Base-by-base conservation (phyloP, 2,329 filamentous ascomycete genomes). In the Nemania serpens region DNA sequence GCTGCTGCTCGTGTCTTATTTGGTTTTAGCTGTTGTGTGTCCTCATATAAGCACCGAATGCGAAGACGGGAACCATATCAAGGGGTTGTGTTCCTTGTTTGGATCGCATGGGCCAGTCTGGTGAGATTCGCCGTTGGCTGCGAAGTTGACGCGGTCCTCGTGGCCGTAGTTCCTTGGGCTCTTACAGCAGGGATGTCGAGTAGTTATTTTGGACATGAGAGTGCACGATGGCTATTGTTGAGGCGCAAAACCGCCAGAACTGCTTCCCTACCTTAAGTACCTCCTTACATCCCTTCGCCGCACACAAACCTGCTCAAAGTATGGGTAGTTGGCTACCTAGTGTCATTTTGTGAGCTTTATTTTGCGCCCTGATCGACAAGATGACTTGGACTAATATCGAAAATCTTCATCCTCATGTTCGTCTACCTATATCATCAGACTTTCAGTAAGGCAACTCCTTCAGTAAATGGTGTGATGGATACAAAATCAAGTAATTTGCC, bases 11-110 rank as follows among this genome's bases (percentile, higher is more conserved):
- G 62, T 63, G 25, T 69, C 69, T 34, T 71, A 64, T 49, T 54
- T 72, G 10, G 62, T 65, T 50, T 48, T 72, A 11, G 69, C 17
- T 71, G 70, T 41, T 70, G 64, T 47, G 55, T 71, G 9, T 71
- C 70, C 3, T 71, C 67, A 5, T 70, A 70, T 46, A 60, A 45
- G 29, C 64, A 71, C 43, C 65, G 69, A 18, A 62, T 66, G 34
- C 66, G 63, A 37, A 59, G 66, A 47, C 57, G 56, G 36, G 70
- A 72, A 37, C 63, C 55, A 12, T 70, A 67, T 45, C 69, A 71
- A 39, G 58, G 49, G n/a, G 17, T 57, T 29, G 43, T 71, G 11
- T 71, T 71, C 53, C 58, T 60, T 22, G 46, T 41, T 29, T 69
- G 68, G 69, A 59, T 65, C 2, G 22, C 47, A 15, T 71, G 68